Percentiles rank a stretch among this genome's conserved stretches.
phyloP scores from a whole-genome alignment of 176 grass and related monocot genomes.

The Coix lacrymajobi region DNA sequence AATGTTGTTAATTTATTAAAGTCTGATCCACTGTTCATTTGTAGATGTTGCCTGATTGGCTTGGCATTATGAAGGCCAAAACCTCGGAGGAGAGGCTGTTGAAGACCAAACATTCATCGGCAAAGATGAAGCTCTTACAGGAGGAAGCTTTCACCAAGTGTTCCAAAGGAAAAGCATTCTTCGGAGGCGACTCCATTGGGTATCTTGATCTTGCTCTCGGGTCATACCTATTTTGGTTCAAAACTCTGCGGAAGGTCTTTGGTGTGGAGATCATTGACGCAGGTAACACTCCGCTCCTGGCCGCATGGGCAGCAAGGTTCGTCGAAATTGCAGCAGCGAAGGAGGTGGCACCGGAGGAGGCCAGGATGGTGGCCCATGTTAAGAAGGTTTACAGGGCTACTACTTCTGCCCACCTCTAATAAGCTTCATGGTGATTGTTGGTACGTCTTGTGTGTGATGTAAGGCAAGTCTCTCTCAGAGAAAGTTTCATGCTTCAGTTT shows the following conservation, averaged over 20 bases:
- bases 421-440: too few species aligned
- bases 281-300: background rate
- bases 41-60: background rate
- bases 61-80: background rate
- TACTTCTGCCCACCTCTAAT: background rate
- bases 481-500: too few species aligned
- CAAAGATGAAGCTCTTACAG: background rate
- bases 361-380: background rate
- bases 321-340: background rate
- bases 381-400: background rate
- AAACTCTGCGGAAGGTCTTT: background rate
- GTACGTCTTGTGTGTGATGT: too few species aligned
- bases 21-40: background rate
- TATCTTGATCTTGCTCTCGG: slow-evolving; percentile 29
- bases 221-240: background rate
- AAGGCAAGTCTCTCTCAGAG: too few species aligned
- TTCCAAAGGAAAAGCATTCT: slow-evolving; percentile 8
- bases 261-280: background rate
- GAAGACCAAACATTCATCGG: background rate
- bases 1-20: background rate
- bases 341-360: background rate
- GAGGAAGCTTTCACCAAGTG: slow-evolving; percentile 20
- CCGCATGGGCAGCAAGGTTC: background rate
- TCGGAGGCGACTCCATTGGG: slow-evolving; percentile 26
- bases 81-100: background rate